Evolutionary conservation across 768 basidiomycete species (phyloP).

Genomic region (Hydnum rufescens): DNA sequence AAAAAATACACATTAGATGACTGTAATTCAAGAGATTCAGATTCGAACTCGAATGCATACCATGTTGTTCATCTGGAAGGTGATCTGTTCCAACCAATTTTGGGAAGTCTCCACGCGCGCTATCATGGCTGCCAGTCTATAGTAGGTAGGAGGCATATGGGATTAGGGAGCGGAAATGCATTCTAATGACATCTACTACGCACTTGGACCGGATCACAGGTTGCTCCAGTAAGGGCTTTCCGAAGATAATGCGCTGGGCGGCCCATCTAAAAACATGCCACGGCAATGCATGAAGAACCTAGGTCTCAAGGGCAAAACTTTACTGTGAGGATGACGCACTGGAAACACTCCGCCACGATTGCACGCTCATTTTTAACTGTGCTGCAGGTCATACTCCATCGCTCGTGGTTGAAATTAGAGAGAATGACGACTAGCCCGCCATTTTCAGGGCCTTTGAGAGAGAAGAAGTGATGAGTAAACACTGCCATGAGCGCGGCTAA

Average conservation of each 20-base stretch:
- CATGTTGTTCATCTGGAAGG: conserved; percentile 80
- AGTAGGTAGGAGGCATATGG: not conserved
- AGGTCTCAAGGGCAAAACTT: no score
- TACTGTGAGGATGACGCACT: conserved; percentile 27
- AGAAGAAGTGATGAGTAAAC: not conserved
- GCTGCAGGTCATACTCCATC: conserved; percentile 72
- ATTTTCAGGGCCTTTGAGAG: conserved; percentile 38
- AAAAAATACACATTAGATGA: no score
- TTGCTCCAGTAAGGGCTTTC: conserved; percentile 52
- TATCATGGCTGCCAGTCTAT: conserved; percentile 79
- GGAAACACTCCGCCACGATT: conserved; percentile 67
- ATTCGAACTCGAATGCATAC: conserved; percentile 14
- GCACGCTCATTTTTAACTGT: conserved; percentile 43
- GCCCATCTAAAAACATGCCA: conserved; percentile 42
- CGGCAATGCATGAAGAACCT: not conserved
- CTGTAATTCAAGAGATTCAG: not conserved
- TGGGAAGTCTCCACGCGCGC: conserved; percentile 64
- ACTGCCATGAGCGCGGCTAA: not conserved
- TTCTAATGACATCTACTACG: not conserved
- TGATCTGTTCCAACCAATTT: conserved; percentile 68
- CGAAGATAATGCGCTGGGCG: conserved; percentile 77
- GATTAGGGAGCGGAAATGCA: not conserved
- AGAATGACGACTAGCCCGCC: conserved; percentile 47
- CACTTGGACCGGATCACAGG: conserved; percentile 69
- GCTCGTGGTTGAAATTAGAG: conserved; percentile 83